These are phyloP conservation scores for Fusarium metavorans DNA, from an alignment of 2,329 filamentous ascomycete species.

Conservation along the genomic window DNA sequence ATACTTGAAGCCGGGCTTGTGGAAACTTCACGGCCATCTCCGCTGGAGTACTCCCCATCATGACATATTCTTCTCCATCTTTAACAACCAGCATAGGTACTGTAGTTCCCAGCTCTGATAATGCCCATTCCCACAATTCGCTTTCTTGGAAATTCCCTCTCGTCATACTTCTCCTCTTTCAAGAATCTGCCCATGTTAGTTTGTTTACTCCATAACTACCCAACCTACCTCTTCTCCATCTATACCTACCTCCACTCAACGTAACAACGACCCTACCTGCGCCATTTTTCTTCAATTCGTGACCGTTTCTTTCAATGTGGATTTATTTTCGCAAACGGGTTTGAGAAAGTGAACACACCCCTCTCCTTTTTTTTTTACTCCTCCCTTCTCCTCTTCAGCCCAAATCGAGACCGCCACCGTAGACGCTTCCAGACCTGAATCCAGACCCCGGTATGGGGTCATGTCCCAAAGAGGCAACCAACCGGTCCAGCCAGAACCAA, in stretches of 20 bases:
- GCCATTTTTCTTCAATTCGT: constrained; percentile 12
- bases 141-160: neutral
- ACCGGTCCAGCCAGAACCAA: neutral
- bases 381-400: neutral
- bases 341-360: constrained; percentile 2
- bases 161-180: neutral
- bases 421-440: constrained; percentile 35
- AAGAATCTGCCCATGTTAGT: neutral
- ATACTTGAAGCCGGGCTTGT: neutral
- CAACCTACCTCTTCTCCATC: neutral
- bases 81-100: constrained; percentile 5
- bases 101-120: constrained; percentile 1
- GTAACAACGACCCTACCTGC: neutral
- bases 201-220: neutral
- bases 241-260: neutral
- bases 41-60: constrained; percentile 9
- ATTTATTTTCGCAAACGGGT: neutral
- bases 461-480: constrained; percentile 21
- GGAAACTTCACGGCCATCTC: neutral
- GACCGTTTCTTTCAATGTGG: neutral
- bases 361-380: neutral
- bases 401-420: constrained; percentile 21
- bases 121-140: constrained; percentile 21
- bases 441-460: neutral
- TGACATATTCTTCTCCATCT: constrained; percentile 27